phyloP scores from a whole-genome alignment of 2,329 filamentous ascomycete genomes.

The Penicillium sp. region DNA sequence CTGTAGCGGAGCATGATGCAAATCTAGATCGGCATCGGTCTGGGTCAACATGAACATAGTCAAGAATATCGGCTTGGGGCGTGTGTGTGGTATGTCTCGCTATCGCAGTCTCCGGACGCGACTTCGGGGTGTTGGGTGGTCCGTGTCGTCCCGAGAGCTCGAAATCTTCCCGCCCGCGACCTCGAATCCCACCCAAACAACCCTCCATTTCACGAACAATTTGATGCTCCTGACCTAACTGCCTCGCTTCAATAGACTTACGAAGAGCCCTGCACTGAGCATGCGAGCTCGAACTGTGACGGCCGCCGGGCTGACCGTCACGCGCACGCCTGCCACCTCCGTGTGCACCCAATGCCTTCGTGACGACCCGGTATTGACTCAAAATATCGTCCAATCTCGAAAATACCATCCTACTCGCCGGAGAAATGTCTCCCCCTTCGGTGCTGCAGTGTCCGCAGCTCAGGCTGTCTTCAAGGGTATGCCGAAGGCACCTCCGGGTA shows the following conservation, averaged over 20 bases:
- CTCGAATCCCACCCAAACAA: conserved; percentile 1
- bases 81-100: too few relatives aligned
- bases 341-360: conserved; percentile 45
- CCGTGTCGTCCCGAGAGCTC: conserved; percentile 28
- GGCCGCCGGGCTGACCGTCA: conserved; percentile 38
- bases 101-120: too few relatives aligned
- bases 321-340: conserved; percentile 32
- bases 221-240: conserved; percentile 12
- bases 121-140: conserved; percentile 15
- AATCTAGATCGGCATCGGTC: conserved; percentile 7
- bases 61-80: neutral
- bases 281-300: conserved; percentile 41
- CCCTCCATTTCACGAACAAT: conserved; percentile 3
- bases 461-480: conserved; percentile 49
- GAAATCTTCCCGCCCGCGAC: conserved; percentile 24
- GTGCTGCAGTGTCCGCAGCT: conserved; percentile 52
- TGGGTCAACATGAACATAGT: neutral
- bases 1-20: neutral
- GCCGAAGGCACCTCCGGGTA: conserved; percentile 47
- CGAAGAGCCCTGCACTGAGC: conserved; percentile 22
- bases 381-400: conserved; percentile 29
- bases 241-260: neutral
- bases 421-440: conserved; percentile 42
- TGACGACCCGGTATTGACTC: conserved; percentile 32
- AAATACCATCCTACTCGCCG: conserved; percentile 42